These are phyloP conservation scores for Hymenoscyphus repandus DNA, from an alignment of 2,329 filamentous ascomycete species.

Conservation along the genomic window DNA sequence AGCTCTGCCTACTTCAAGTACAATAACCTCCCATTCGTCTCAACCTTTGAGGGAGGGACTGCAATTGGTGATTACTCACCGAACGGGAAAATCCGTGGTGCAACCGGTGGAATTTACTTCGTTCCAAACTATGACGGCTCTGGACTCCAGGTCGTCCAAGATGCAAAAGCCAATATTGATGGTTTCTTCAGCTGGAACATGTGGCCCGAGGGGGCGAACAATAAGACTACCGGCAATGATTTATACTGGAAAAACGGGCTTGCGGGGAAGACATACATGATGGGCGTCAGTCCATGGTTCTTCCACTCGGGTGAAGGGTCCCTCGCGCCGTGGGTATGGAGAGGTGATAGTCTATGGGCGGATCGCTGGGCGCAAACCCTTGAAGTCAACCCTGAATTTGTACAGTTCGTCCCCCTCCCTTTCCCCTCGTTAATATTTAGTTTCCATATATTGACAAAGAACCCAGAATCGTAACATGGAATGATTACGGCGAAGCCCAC, in stretches of 20 bases:
- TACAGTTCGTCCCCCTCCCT: constrained; percentile 33
- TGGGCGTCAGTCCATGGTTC: constrained; percentile 55
- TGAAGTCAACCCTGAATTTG: constrained; percentile 40
- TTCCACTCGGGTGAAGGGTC: constrained; percentile 51
- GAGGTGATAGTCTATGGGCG: constrained; percentile 56
- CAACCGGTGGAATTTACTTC: constrained; percentile 34
- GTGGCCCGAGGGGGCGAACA: constrained; percentile 35
- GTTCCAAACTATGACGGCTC: constrained; percentile 43
- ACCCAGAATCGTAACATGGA: constrained; percentile 40
- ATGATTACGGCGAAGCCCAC: constrained; percentile 49
- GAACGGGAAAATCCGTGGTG: constrained; percentile 33
- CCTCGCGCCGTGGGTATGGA: constrained; percentile 62
- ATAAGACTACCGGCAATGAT: constrained; percentile 35
- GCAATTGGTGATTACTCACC: constrained; percentile 39
- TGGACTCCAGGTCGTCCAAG: constrained; percentile 29
- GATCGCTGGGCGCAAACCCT: constrained; percentile 50
- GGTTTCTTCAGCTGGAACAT: constrained; percentile 39
- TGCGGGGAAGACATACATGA: constrained; percentile 42
- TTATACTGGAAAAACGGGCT: constrained; percentile 35
- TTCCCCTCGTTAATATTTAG: constrained; percentile 16
- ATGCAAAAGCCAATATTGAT: constrained; percentile 31
- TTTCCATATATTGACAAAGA: constrained; percentile 15
- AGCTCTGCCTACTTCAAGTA: constrained; percentile 35
- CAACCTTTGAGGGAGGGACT: constrained; percentile 48
- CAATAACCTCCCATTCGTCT: constrained; percentile 40